Conservation (phyloP, 2,329 filamentous ascomycete genomes). For the Penicillium sclerotigenum region DNA sequence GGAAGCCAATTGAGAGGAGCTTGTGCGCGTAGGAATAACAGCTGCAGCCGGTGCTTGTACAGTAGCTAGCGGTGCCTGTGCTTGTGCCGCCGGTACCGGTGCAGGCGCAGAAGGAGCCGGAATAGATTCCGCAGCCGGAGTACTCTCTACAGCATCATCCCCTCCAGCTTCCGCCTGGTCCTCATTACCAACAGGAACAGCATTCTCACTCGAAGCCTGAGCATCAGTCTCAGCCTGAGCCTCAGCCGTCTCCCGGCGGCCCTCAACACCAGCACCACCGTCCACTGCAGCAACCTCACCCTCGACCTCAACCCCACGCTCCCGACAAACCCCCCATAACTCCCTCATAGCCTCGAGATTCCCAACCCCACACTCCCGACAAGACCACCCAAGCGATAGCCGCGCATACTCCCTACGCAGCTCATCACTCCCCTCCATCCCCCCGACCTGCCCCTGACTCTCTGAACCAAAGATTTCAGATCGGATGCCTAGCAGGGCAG, state of each 20-base stretch:
- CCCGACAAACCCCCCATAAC: conserved; percentile 28
- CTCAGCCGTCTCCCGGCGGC: background rate
- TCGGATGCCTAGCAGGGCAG: conserved; percentile 73
- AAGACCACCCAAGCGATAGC: conserved; percentile 65
- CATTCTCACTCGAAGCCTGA: background rate
- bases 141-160: background rate
- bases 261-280: conserved; percentile 33
- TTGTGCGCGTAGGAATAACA: background rate
- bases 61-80: background rate
- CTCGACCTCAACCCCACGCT: conserved; percentile 28
- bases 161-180: background rate
- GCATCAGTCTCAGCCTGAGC: background rate
- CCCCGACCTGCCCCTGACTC: conserved; percentile 82
- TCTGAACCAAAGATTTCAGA: conserved; percentile 87
- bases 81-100: background rate
- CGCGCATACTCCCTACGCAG: conserved; percentile 67
- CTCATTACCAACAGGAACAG: background rate
- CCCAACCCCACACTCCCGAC: conserved; percentile 63
- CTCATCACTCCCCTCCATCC: conserved; percentile 70
- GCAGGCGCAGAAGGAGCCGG: background rate
- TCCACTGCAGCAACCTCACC: background rate
- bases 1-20: background rate
- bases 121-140: background rate
- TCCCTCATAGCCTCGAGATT: conserved; percentile 45
- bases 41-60: background rate